Percentiles rank a stretch among this genome's conserved stretches.
phyloP scores from a whole-genome alignment of 805 yeast genomes.

The Barnettozyma siamensis region DNA sequence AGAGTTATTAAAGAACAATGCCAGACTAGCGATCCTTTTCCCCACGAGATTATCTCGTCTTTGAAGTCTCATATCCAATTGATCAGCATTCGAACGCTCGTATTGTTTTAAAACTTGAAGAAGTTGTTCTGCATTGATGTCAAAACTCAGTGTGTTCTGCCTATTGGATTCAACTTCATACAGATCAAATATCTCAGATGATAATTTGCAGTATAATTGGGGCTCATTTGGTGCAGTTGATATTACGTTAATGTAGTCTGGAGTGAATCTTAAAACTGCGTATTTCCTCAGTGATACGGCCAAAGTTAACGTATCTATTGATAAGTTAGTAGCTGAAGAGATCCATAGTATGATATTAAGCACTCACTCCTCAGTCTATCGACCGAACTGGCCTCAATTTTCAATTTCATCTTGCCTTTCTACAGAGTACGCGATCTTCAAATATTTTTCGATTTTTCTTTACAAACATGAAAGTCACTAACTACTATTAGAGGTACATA shows the following conservation, averaged over 20 bases:
- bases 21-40: slow-evolving; percentile 45
- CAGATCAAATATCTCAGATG: slow-evolving; percentile 30
- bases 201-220: slow-evolving; percentile 61
- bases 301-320: slow-evolving; percentile 38
- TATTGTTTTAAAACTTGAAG: slow-evolving; percentile 51
- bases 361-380: slow-evolving; percentile 26
- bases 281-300: slow-evolving; percentile 47
- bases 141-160: slow-evolving; percentile 52
- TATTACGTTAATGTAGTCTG: slow-evolving; percentile 41
- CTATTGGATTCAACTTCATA: slow-evolving; percentile 37
- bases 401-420: slow-evolving; percentile 25
- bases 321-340: slow-evolving; percentile 6
- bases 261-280: slow-evolving; percentile 53
- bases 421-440: not conserved
- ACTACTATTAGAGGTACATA: no score
- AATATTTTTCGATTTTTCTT: not conserved
- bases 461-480: no score
- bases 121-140: slow-evolving; percentile 56
- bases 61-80: slow-evolving; percentile 47
- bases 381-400: slow-evolving; percentile 23
- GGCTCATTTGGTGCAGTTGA: slow-evolving; percentile 53
- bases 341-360: not conserved
- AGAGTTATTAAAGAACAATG: slow-evolving; percentile 48
- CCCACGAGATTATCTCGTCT: slow-evolving; percentile 22
- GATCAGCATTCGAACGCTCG: slow-evolving; percentile 47